A percentile compares a stretch with the other conserved stretches of the same genome.
Conservation (phyloP, 352 stramenopile genomes). For the Globisporangium abappressorium region DNA sequence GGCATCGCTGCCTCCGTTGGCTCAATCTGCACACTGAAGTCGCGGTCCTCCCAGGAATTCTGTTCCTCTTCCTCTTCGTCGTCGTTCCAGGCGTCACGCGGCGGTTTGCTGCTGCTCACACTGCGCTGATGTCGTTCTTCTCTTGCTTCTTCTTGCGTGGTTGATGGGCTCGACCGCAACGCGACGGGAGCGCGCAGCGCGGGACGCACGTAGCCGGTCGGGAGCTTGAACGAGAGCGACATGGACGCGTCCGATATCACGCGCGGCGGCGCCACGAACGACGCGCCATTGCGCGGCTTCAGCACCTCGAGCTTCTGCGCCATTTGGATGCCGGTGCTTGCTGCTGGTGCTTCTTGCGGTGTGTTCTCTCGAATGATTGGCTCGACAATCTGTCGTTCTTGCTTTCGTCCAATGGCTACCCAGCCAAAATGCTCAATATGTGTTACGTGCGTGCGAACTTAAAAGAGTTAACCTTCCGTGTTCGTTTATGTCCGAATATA, state of each 20-base stretch:
- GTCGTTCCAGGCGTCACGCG: conserved; percentile 4
- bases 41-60: conserved; percentile 42
- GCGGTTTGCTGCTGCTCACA: background rate
- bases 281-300: conserved; percentile 23
- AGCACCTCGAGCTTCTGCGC: conserved; percentile 40
- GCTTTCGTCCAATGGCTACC: background rate
- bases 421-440: background rate
- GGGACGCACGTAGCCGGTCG: conserved; percentile 23
- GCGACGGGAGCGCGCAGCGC: background rate
- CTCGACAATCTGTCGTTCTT: background rate
- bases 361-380: conserved; percentile 1
- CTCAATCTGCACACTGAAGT: conserved; percentile 15
- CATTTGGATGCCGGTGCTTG: background rate
- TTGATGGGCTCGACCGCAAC: background rate
- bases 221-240: conserved; percentile 46
- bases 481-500: no score
- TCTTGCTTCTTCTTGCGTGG: background rate
- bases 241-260: conserved; percentile 40
- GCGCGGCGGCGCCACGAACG: conserved; percentile 16
- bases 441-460: no score
- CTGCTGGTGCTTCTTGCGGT: background rate
- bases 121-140: background rate
- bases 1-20: background rate
- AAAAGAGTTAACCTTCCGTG: no score
- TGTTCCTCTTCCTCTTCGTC: background rate